Base-by-base conservation (phyloP, 257 asterid genomes). In the Cruciata laevipes region DNA sequence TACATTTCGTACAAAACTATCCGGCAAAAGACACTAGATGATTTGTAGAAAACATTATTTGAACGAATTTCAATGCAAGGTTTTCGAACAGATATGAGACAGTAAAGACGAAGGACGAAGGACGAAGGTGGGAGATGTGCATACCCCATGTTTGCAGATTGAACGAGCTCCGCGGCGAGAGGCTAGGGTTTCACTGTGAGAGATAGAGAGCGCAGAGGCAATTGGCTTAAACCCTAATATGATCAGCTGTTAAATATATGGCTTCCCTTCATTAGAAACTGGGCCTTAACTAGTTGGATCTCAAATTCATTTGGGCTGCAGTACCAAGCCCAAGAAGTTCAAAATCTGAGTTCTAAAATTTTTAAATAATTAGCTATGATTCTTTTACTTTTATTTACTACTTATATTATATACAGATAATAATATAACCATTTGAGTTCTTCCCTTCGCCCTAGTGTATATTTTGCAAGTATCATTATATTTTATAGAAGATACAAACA, bases 71-170 rank as follows among this genome's bases (percentile, higher is more conserved):
- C 14, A 0, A 40, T 40, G 1, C 0, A 40, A 38, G 7, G 1
- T 25, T 25, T 3, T 57, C 16, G 31, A 25, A n/a, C 60, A 53
- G 11, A 7, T n/a, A 53, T 17, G 38, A 24, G 53, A 30, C 24
- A 32, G 7, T 25, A 1, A 37, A 53, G 16, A 38, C 52, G 37
- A 9, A 35, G 11, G 0, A n/a, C n/a, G n/a, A n/a, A n/a, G n/a
- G n/a, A n/a, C 33, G 0, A 32, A 11, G 18, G 17, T 42, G 51
- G 51, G 11, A 69, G 61, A 13, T 61, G 6, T 6, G 3, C 73
- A 10, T 79, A 85, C 91, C 88, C 91, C 91, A 85, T 85, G 84
- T 33, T 79, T 81, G 81, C 79, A 59, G 79, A 71, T 65, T 65
- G 66, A 47, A 60, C 23, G 73, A 75, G 61, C 67, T 25, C 55